Evolutionary conservation across 169 alveolate species (phyloP).

Genomic region (Plasmodium sp.): DNA sequence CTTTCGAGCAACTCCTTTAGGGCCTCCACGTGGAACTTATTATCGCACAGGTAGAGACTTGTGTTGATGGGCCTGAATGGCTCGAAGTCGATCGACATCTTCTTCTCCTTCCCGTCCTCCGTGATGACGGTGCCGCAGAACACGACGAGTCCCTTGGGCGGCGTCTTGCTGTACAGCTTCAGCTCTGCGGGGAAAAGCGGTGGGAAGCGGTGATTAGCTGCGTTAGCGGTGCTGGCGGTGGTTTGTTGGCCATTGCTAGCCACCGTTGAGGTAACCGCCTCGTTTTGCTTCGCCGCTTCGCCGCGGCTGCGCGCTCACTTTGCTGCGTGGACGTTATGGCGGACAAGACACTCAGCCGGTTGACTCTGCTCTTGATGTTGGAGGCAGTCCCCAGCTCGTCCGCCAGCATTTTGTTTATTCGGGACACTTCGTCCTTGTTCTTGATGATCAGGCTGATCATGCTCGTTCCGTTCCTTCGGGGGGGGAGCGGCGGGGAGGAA

Average conservation of each 20-base stretch:
- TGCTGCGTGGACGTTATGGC: constrained; percentile 99
- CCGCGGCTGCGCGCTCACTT: constrained; percentile 79
- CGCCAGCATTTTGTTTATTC: constrained; percentile 94
- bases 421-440: constrained; percentile 96
- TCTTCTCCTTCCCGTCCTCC: constrained; percentile 97
- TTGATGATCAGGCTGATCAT: constrained; percentile 97
- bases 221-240: not conserved
- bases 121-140: constrained; percentile 97
- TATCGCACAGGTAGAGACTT: constrained; percentile 97
- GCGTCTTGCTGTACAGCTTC: constrained; percentile 96
- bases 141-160: constrained; percentile 98
- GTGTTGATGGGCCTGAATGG: constrained; percentile 99
- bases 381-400: constrained; percentile 98
- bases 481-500: not conserved
- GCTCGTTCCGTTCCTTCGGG: constrained; percentile 94
- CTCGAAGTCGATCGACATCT: constrained; percentile 96
- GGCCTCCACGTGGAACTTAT: constrained; percentile 95
- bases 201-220: not conserved
- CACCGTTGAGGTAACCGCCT: too few relatives aligned
- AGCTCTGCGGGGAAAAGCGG: constrained; percentile 79
- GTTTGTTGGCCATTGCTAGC: too few relatives aligned
- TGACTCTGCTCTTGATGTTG: constrained; percentile 97
- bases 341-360: constrained; percentile 96
- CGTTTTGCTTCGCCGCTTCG: not conserved
- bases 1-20: constrained; percentile 90